Evolutionary conservation across 805 yeast genomes (phyloP).

Genomic region (Metschnikowia reukaufii): DNA sequence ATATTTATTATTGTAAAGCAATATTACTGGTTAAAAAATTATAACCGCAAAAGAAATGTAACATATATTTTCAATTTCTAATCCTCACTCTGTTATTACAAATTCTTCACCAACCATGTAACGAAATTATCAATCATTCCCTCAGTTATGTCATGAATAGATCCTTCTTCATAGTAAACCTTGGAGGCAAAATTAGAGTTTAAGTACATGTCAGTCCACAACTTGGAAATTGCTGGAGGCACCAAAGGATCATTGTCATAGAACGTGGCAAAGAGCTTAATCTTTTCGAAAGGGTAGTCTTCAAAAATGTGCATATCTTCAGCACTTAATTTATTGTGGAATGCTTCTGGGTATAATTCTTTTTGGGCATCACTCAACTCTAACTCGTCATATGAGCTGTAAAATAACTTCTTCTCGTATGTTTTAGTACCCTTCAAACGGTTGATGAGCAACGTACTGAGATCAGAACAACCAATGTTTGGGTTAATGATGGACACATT

Average conservation of each 20-base stretch:
- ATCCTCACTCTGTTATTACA: background rate
- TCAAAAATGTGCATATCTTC: constrained; percentile 36
- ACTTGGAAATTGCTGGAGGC: constrained; percentile 31
- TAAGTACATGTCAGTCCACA: constrained; percentile 34
- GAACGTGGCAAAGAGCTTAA: constrained; percentile 38
- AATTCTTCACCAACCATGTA: constrained; percentile 27
- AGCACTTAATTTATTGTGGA: constrained; percentile 30
- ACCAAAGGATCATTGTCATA: constrained; percentile 38
- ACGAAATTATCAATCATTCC: constrained; percentile 36
- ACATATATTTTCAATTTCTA: too few relatives aligned
- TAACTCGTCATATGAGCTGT: constrained; percentile 35
- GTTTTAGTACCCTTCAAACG: constrained; percentile 31
- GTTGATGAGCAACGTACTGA: constrained; percentile 44
- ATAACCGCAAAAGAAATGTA: too few relatives aligned
- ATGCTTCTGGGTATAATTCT: constrained; percentile 31
- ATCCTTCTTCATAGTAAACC: constrained; percentile 30
- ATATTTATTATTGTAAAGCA: too few relatives aligned
- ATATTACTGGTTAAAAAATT: too few relatives aligned
- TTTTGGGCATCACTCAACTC: constrained; percentile 29
- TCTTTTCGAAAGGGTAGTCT: constrained; percentile 29
- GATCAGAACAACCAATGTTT: constrained; percentile 49
- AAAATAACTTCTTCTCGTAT: constrained; percentile 33
- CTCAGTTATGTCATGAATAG: constrained; percentile 35
- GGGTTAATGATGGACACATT: constrained; percentile 45
- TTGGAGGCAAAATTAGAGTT: constrained; percentile 27